Percentiles rank a stretch among this genome's conserved stretches.
Evolutionary conservation across 2,329 filamentous ascomycete genomes (phyloP).

Genomic region (Aspergillus floridensis): DNA sequence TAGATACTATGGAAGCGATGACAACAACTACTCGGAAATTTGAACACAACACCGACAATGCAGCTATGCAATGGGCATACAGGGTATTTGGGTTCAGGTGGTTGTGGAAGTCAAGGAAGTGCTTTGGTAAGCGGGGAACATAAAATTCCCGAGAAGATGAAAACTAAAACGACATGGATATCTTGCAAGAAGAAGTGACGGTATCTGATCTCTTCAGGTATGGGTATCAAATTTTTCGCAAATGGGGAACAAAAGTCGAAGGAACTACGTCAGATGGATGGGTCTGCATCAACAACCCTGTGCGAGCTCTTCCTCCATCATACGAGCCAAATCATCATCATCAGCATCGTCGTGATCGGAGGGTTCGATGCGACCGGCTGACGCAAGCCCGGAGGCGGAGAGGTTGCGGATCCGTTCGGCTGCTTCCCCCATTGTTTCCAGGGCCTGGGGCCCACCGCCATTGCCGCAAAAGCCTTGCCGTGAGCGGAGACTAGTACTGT

Average conservation of each 20-base stretch:
- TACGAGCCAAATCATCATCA: constrained; percentile 25
- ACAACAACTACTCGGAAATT: neutral
- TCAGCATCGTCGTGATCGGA: neutral
- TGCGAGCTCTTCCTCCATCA: constrained; percentile 29
- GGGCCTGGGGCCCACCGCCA: constrained; percentile 2
- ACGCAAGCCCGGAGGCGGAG: neutral
- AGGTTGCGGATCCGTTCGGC: neutral
- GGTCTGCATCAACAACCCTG: constrained; percentile 9
- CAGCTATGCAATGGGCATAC: constrained; percentile 7
- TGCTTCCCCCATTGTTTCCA: neutral
- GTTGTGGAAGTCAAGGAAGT: neutral
- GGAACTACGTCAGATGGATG: neutral
- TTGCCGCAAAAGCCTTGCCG: neutral
- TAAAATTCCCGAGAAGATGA: neutral
- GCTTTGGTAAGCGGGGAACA: neutral
- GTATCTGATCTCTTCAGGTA: neutral
- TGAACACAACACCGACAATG: neutral
- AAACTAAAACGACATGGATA: neutral
- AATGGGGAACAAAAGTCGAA: neutral
- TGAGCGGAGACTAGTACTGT: neutral
- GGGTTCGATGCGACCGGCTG: neutral
- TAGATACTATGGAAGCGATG: neutral
- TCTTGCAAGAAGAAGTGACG: neutral
- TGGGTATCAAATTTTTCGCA: neutral
- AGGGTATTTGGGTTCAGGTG: neutral